A percentile compares a stretch with the other conserved stretches of the same genome.
Evolutionary conservation across 805 yeast species (phyloP).

Genomic region (Metschnikowia rubicola): DNA sequence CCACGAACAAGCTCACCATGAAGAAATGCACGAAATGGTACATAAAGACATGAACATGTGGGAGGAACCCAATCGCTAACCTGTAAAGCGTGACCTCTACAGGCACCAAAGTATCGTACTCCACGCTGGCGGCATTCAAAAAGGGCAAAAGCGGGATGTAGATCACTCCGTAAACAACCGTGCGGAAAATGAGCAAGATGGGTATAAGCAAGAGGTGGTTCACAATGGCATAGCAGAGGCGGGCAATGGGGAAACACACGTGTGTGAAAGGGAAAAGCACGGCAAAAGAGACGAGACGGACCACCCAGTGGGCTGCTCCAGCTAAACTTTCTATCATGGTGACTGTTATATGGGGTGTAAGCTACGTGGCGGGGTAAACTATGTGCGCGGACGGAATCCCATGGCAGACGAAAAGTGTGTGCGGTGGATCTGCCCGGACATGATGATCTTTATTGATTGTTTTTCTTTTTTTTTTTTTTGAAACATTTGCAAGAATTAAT

Average conservation of each 20-base stretch:
- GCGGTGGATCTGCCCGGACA: too few species aligned
- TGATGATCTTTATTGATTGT: too few species aligned
- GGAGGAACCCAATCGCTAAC: conserved; percentile 6
- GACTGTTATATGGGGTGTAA: too few species aligned
- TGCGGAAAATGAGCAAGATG: conserved; percentile 13
- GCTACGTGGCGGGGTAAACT: too few species aligned
- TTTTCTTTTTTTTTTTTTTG: too few species aligned
- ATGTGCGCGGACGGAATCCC: too few species aligned
- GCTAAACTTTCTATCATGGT: too few species aligned
- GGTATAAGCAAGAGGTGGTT: conserved; percentile 15
- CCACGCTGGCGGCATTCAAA: conserved; percentile 7
- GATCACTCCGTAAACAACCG: conserved; percentile 15
- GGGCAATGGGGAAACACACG: conserved; percentile 8
- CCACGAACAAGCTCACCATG: conserved; percentile 17
- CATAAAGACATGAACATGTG: conserved; percentile 13
- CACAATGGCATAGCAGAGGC: conserved; percentile 5
- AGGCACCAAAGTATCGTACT: conserved; percentile 13
- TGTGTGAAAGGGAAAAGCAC: conserved; percentile 13
- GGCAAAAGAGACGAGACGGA: too few species aligned
- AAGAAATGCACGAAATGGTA: conserved; percentile 14
- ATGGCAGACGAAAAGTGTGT: too few species aligned
- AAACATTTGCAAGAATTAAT: too few species aligned
- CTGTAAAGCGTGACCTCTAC: conserved; percentile 17
- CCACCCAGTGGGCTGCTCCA: too few species aligned
- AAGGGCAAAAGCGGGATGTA: conserved; percentile 18